Percentiles rank a stretch among this genome's conserved stretches.
Conservation (phyloP, 345 rosid genomes). For the Pugionium cornutum region DNA sequence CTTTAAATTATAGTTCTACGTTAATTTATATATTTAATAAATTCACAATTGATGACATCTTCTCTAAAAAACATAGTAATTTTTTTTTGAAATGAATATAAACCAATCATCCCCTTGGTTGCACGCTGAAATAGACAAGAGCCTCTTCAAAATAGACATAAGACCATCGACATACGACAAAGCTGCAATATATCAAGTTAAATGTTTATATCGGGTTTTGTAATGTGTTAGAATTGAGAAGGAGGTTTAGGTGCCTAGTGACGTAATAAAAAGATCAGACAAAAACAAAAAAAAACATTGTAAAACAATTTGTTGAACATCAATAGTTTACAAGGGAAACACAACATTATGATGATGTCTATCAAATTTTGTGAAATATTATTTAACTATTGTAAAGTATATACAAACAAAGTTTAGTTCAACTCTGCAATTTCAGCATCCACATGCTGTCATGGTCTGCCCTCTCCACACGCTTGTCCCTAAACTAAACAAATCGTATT, state of each 20-base stretch:
- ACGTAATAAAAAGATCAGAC: conserved; percentile 10
- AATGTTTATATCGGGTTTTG: conserved; percentile 9
- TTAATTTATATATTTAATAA: no score
- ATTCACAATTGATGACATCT: no score
- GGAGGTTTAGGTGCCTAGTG: conserved; percentile 31
- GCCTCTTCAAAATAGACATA: neutral
- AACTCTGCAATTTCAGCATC: conserved; percentile 39
- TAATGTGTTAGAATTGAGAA: neutral
- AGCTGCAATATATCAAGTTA: neutral
- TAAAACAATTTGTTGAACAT: conserved; percentile 2
- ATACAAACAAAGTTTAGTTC: neutral
- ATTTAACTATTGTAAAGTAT: neutral
- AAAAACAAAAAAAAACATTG: neutral
- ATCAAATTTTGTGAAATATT: conserved; percentile 3
- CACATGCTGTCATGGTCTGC: conserved; percentile 41
- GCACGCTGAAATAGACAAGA: conserved; percentile 22
- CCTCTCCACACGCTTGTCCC: conserved; percentile 37
- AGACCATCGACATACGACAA: conserved; percentile 8
- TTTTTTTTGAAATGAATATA: no score
- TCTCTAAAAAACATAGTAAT: no score
- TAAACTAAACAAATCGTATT: conserved; percentile 27
- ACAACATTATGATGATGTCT: conserved; percentile 37
- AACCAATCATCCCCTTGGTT: neutral
- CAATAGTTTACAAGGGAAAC: conserved; percentile 30
- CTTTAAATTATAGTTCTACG: no score